phyloP scores from a whole-genome alignment of 2,329 filamentous ascomycete genomes.

The Stromatinia cepivora region DNA sequence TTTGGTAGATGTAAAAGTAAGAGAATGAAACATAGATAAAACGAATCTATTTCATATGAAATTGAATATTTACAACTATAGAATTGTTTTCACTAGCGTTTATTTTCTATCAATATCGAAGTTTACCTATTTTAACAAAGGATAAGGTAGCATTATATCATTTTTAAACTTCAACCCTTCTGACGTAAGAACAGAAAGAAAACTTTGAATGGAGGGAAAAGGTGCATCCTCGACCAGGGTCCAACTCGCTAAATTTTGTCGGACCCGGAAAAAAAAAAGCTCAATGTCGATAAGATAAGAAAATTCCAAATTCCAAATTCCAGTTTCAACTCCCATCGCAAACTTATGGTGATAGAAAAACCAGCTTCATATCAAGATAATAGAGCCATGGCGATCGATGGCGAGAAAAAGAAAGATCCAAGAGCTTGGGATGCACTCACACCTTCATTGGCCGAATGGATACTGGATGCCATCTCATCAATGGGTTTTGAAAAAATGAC shows the following conservation, averaged over 20 bases:
- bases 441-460: constrained; percentile 76
- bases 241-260: background rate
- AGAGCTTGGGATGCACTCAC: constrained; percentile 68
- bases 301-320: constrained; percentile 4
- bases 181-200: constrained; percentile 13
- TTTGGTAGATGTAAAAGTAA: no score
- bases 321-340: background rate
- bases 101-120: background rate
- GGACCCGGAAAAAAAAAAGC: constrained; percentile 10
- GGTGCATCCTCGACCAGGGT: background rate
- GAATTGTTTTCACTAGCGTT: background rate
- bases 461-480: constrained; percentile 76
- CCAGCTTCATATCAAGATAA: background rate
- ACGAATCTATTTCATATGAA: background rate
- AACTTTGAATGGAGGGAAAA: background rate
- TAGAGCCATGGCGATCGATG: constrained; percentile 16
- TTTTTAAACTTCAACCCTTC: background rate
- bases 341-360: background rate
- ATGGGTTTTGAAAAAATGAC: constrained; percentile 90
- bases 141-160: background rate
- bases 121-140: background rate
- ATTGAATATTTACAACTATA: background rate
- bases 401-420: constrained; percentile 47
- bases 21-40: background rate
- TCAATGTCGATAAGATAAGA: constrained; percentile 22